Base-by-base conservation (phyloP, 371 early-diverging fungal species). In the Lichtheimia hyalospora region DNA sequence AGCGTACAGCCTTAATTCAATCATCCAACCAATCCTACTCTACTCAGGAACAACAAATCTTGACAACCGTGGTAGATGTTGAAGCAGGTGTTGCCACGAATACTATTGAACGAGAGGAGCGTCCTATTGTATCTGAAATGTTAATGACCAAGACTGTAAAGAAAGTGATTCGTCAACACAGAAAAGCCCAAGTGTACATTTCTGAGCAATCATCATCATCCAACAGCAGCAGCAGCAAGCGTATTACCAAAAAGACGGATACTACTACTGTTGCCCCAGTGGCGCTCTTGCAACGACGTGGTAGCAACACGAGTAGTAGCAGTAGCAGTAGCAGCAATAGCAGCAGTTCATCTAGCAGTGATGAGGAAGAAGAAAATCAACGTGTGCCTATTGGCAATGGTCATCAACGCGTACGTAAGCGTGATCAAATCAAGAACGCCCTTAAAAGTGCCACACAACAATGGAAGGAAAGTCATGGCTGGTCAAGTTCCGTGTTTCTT, bases 381-480 rank as follows among this genome's bases (percentile, higher is more conserved):
- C 34, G 16, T 6, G 41, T 25, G 44, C 24, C 41, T 40, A 63
- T 42, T 39, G 40, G 6, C 23, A 68, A 2, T 18, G 21, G 46
- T 7, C 46, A 21, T 21, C 64, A 4, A 54, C 27, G 58, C 2
- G 18, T 44, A 12, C 49, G 75, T 40, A 72, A 70, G 51, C 57
- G 76, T 14, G 76, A 75, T 48, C 53, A 57, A 34, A 67, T 70
- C 3, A 63, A 65, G 5, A 66, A 65, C 54, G 70, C 74, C 3
- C 52, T 74, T 7, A 50, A 49, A 18, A 60, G 65, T 44, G 77
- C 71, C 2, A 74, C 70, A 1, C 67, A 70, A 3, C 66, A 66
- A 44, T 77, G 77, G 77, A 71, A 66, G 52, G 65, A 64, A 15
- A 66, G 64, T 27, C 74, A 77, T 46, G 76, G 73, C 7, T 74